A percentile compares a stretch with the other conserved stretches of the same genome.
phyloP scores from a whole-genome alignment of 2,329 filamentous ascomycete genomes.

The Dothideomycetes sp. region DNA sequence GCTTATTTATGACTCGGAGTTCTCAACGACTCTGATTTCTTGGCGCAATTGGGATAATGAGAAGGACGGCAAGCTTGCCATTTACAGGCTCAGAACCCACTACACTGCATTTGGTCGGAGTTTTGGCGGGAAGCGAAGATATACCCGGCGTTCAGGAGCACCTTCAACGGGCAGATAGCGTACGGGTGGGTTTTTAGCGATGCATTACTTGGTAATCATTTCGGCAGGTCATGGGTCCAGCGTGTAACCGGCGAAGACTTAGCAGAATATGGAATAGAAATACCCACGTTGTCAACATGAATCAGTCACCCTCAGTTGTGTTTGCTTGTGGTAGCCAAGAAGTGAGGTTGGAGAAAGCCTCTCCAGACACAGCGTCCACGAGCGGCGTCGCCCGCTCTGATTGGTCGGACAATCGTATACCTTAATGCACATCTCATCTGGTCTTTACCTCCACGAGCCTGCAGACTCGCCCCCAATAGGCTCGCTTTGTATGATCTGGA shows the following conservation, averaged over 20 bases:
- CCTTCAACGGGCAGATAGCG: neutral
- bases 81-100: neutral
- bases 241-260: too few species aligned
- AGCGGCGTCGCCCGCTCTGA: neutral
- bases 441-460: neutral
- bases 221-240: too few species aligned
- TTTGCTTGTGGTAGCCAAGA: neutral
- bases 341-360: neutral
- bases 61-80: neutral
- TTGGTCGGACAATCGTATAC: neutral
- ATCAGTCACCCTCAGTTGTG: neutral
- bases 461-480: neutral
- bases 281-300: too few species aligned
- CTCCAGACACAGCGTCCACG: neutral
- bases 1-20: neutral
- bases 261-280: too few species aligned
- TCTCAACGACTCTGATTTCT: neutral
- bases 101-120: neutral
- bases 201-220: neutral
- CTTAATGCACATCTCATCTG: neutral
- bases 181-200: neutral
- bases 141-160: neutral
- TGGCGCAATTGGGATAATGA: neutral
- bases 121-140: neutral
- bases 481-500: neutral